Base-by-base conservation (phyloP, 495 filamentous ascomycete species). In the Penicillium ucsense region DNA sequence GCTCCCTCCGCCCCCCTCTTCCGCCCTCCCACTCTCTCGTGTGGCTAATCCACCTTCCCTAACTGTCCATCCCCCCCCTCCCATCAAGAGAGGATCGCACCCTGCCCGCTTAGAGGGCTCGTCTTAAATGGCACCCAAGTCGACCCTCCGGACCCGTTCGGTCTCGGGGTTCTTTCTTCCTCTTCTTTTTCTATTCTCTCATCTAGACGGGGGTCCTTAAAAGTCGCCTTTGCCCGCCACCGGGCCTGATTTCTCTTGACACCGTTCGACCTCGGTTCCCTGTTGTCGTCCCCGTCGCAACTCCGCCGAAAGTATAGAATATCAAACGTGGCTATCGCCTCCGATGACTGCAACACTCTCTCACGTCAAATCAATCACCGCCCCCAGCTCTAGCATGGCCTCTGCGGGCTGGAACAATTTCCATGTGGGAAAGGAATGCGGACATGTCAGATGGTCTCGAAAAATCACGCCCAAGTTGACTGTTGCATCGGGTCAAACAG, bases 391-490 rank as follows among this genome's bases (percentile, higher is more conserved):
- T 20, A 20, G 7, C 41, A 62, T 62, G 59, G 45, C 51, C 45
- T 30, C 56, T 3, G 36, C 48, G 9, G 35, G 38, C 35, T 62
- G 59, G 59, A 57, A 52, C n/a, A 60, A 57, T 48, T 62, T 62
- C 47, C 71, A 76, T 47, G 60, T 74, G 30, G 57, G 62, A 51
- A 59, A 55, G 12, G 56, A 65, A 12, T 64, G 71, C 38, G 51
- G 59, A 29, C 74, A 77, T 56, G 63, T 69, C 6, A 71, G 67
- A 53, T 77, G 74, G 74, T 68, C 70, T 37, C 66, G 67, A 43
- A 60, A 70, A n/a, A 60, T 72, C 35, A 43, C 57, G 8, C 73
- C 74, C 8, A 67, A 68, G 8, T 50, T 71, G 40, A 71, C 68
- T n/a, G 64, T 77, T 41, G 51, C 64, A 0, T 74, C 74, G 4